Base-by-base conservation (phyloP, 2,329 filamentous ascomycete species). In the Penicillium sp. region DNA sequence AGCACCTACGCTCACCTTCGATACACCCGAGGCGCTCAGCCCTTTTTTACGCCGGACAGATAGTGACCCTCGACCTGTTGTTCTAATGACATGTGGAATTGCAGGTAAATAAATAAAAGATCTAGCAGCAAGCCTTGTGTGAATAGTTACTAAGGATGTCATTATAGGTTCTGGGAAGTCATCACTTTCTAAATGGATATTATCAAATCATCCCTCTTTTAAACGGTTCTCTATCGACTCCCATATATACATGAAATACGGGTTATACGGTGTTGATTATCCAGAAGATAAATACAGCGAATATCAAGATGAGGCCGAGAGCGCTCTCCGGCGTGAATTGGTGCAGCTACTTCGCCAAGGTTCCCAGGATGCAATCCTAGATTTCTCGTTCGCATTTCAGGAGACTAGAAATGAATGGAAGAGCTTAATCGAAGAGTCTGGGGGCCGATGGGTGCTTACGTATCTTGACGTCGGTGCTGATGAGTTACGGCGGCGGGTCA, bases 201-300 rank as follows among this genome's bases (percentile, higher is more conserved):
- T 57, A n/a, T 45, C 42, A 17, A 49, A 50, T 9, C 49, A 60
- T 42, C 56, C 50, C 17, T 57, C 54, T 17, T 57, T 59, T 25
- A 41, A 55, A 8, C 57, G 51, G 12, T 42, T 61, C 7, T 61
- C 57, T 26, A 61, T 61, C 40, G 57, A 58, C n/a, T 41, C 52
- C 16, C 54, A 51, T 30, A 49, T 60, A 30, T 56, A 56, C 22
- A 46, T 36, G 8, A 42, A 58, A 14, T 41, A 60, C 14, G 55
- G 50, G 4, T 52, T 61, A 6, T 58, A 52, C n/a, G 35, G 31
- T 16, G 50, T 47, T 26, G 51, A 58, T 36, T 58, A 58, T 8
- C 33, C 59, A 19, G 35, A 42, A 30, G 51, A 60, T 17, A 47
- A 56, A 40, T 60, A 58, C 37, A 56, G 35, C 11, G 14, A 31